Evolutionary conservation across 805 yeast species (phyloP), one percentile per base, ranked within the genome.

Genomic region (Cyberlindnera mississippiensis): DNA sequence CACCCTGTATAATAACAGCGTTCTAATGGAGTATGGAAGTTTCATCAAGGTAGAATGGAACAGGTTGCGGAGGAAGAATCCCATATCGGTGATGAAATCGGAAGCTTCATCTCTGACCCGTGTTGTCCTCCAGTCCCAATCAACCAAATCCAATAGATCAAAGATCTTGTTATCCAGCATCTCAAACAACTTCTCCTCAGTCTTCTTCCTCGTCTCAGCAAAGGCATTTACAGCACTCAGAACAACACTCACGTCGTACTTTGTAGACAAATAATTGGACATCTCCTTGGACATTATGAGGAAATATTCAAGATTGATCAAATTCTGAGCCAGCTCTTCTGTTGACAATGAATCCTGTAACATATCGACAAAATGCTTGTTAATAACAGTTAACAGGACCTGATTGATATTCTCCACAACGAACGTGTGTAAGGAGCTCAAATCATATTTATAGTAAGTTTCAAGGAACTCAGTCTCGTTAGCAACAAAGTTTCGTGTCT

Each of bases 291-390:
- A 75, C 42, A 95, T 87, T 52, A 72, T 78, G 32, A 85, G 72
- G 60, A 90, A 91, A 60, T 85, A 87, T 58, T 91, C 96, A 54
- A 91, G 67, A 60, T 93, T 89, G 44, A 93, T 83, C 51, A 86
- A 71, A 51, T 87, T 86, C 66, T 93, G 98, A 0, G 96, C 83
- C 20, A 88, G 75, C 51, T 88, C 90, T 62, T 91, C 98, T 57
- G 95, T 85, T 48, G 89, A 85, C 11, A 82, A 76, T 2, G 89
- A 73, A 6, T 42, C 52, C 50, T 78, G 74, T 37, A 84, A 72
- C 46, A 80, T 78, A 12, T 73, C 71, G 42, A 76, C 72, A 36
- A 85, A 76, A 45, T 81, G 77, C 31, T 69, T 69, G 51, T 87
- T 75, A 1, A 91, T 84, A 2, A 85, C 76, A 33, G 76, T 73